phyloP scores from a whole-genome alignment of 805 yeast species.

The Komagataella pseudopastoris region DNA sequence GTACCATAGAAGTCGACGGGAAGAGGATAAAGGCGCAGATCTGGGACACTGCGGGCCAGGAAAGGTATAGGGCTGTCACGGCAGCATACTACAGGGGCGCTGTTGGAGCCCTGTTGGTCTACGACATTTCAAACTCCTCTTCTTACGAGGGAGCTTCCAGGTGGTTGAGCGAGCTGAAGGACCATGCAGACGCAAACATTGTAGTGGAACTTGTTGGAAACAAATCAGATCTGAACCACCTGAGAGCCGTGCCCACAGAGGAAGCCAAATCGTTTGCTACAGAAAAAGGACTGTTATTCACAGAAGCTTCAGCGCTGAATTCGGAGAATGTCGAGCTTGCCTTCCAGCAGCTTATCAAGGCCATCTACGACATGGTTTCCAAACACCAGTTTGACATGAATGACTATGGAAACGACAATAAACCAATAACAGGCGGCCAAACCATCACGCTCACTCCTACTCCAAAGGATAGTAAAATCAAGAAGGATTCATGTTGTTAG shows the following conservation, averaged over 20 bases:
- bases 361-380: conserved; percentile 88
- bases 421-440: conserved; percentile 49
- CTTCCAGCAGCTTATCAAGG: conserved; percentile 83
- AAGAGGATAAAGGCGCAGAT: conserved; percentile 80
- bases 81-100: conserved; percentile 97
- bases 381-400: conserved; percentile 86
- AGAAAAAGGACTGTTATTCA: conserved; percentile 83
- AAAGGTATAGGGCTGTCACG: conserved; percentile 94
- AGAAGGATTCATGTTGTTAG: conserved; percentile 57
- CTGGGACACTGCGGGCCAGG: conserved; percentile 99
- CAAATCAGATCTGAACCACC: conserved; percentile 80
- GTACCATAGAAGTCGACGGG: conserved; percentile 81
- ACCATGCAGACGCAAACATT: conserved; percentile 88
- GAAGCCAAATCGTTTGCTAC: conserved; percentile 92
- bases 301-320: conserved; percentile 91
- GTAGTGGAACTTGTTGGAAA: conserved; percentile 91
- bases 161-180: conserved; percentile 85
- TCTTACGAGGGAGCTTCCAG: conserved; percentile 75
- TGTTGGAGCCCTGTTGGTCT: conserved; percentile 91
- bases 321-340: conserved; percentile 92
- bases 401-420: conserved; percentile 31
- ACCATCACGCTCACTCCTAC: conserved; percentile 89
- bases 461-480: conserved; percentile 61
- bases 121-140: conserved; percentile 86
- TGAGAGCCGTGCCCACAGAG: conserved; percentile 94